Percentiles rank a stretch among this genome's conserved stretches.
phyloP scores from a whole-genome alignment of 2,329 filamentous ascomycete genomes.

The Sclerotiophoma versabilis region DNA sequence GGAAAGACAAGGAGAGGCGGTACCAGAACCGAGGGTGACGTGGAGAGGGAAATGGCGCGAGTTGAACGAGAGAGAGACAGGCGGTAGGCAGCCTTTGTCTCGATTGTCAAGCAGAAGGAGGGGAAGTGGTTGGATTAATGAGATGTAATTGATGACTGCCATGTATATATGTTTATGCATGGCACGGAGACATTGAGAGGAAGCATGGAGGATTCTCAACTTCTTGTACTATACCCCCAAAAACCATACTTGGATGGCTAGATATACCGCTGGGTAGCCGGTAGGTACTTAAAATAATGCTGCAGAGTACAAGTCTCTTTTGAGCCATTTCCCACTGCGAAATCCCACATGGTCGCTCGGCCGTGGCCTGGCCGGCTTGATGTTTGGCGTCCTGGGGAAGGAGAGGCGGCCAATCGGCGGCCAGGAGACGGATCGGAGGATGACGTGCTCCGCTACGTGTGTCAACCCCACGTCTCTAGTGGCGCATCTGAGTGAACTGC shows the following conservation, averaged over 20 bases:
- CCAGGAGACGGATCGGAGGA: background rate
- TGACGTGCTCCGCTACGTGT: constrained; percentile 42
- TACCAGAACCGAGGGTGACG: constrained; percentile 42
- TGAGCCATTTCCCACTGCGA: no score
- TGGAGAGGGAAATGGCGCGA: constrained; percentile 42
- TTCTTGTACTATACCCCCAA: constrained; percentile 18
- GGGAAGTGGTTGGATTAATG: background rate
- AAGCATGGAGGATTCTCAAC: constrained; percentile 1
- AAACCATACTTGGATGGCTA: constrained; percentile 7
- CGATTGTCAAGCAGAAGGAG: background rate
- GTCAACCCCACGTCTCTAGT: constrained; percentile 32
- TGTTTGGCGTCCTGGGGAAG: no score
- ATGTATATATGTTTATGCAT: constrained; percentile 4
- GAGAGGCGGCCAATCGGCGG: constrained; percentile 10
- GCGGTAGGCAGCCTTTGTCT: constrained; percentile 14
- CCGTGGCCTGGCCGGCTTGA: background rate
- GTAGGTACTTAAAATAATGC: background rate
- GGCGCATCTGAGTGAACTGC: constrained; percentile 28
- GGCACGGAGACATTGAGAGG: background rate
- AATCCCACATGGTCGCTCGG: background rate
- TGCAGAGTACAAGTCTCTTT: no score
- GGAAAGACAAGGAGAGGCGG: constrained; percentile 39
- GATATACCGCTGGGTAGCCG: background rate
- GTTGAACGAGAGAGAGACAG: constrained; percentile 42
- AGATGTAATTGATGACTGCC: background rate